Evolutionary conservation across 805 yeast species (phyloP).

Genomic region (Saccharomycopsis schoenii): DNA sequence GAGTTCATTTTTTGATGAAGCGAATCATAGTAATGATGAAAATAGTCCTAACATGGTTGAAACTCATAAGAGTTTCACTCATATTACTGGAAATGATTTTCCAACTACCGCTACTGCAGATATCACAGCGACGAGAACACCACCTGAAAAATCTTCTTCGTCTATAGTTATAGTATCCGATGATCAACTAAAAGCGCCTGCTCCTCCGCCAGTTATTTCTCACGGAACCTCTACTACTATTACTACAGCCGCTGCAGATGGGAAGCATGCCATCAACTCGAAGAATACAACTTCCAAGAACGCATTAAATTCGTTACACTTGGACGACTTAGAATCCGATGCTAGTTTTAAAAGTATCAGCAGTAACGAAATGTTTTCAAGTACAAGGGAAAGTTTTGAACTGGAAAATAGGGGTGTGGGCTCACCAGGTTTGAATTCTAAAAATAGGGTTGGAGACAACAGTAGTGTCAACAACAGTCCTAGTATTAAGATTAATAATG

Average conservation of each 20-base stretch:
- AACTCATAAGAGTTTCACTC: neutral
- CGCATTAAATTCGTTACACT: conserved; percentile 15
- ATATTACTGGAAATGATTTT: neutral
- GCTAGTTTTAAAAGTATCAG: conserved; percentile 19
- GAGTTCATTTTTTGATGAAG: neutral
- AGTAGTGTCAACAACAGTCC: neutral
- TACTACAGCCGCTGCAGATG: neutral
- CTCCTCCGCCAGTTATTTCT: neutral
- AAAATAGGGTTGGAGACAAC: neutral
- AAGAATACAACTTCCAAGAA: neutral
- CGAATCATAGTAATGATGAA: conserved; percentile 14
- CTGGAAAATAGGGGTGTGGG: conserved; percentile 8
- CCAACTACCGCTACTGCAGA: neutral
- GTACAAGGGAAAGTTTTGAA: conserved; percentile 13
- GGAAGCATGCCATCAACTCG: neutral
- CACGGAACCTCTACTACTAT: neutral
- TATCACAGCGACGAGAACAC: neutral
- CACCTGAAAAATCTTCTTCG: neutral
- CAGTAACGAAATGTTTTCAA: conserved; percentile 16
- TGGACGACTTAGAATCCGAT: conserved; percentile 18
- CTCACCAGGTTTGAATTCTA: neutral
- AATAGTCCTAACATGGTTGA: neutral
- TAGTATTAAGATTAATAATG: neutral
- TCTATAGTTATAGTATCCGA: neutral
- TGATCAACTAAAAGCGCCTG: neutral